Base-by-base conservation (phyloP, 106 monocot genomes). In the Dendrobium nobile region DNA sequence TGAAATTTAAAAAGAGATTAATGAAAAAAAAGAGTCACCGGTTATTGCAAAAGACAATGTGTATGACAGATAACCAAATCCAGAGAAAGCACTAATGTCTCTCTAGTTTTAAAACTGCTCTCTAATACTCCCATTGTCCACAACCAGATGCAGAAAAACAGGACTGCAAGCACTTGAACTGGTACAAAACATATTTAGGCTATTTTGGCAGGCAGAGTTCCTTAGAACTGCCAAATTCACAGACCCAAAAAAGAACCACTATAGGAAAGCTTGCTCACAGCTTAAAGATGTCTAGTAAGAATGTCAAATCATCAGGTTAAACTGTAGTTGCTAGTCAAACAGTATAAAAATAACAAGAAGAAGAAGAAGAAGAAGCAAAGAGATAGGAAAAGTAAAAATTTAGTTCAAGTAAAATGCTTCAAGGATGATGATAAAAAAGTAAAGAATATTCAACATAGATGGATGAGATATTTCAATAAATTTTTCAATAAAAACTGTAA, bases 1-100 rank as follows among this genome's bases (percentile, higher is more conserved):
- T 98, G 85, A 76, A 48, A 74, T 74, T 7, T 8, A 9, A 19
- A 74, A 42, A 74, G 43, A 42, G 0, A 74, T 42, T 65, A 65
- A 65, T 65, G 26, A 65, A 5, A 51, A 64, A 64, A 61, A 65
- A 8, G 64, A 8, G 64, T 65, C 9, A 65, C 26, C 64, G 10
- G 7, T 65, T 65, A 65, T 51, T 7, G 26, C 64, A 65, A 65
- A 61, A 65, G 15, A 26, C 64, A 65, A 37, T 28, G 15, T 16
- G 37, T 37, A 15, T 24, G 33, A 70, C n/a, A 70, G 26, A 26
- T 26, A 67, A 27, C 20, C 22, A 67, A 70, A 70, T 70, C 37
- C 13, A 70, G 37, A 28, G 10, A 37, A 61, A 61, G 4, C 5
- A 11, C 33, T 33, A 70, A 70, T 70, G 64, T 7, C 33, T 1